Base-by-base conservation (phyloP, 306 rosid genomes). In the Purshia tridentata region DNA sequence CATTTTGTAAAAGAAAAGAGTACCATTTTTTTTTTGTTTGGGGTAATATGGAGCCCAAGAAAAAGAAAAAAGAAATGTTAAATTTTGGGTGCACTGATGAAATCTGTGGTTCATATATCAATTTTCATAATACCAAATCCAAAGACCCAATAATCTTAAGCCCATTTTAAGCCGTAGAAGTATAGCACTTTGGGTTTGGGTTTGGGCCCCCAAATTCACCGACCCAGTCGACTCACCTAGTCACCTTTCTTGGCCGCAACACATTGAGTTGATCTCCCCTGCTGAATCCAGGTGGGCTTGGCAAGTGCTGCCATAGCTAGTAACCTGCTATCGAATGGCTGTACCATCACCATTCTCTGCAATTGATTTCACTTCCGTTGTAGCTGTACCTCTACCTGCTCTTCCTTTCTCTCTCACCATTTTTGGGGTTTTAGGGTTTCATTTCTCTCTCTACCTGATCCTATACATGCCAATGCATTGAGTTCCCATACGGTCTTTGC, bases 381-480 rank as follows among this genome's bases (percentile, higher is more conserved):
- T 39, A 3, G 44, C 19, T 59, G 6, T 39, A 29, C 18, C 19
- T 35, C 6, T 29, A 6, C 20, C 65, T 4, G 44, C 6, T 59
- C 11, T 14, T 59, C 65, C 12, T 18, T 35, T 15, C 19, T 37
- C 65, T 16, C 18, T 35, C 18, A 13, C 45, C 65, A 2, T 59
- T 35, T 6, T 7, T 35, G 5, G 65, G 65, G 19, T 14, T 13
- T 7, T 29, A 59, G 20, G 4, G 11, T 13, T 39, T 16, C 3
- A 4, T 59, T 44, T 55, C 42, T 44, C 63, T 5, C 41, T 46
- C 68, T 65, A 1, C 54, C 44, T 37, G 65, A 60, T 61, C 9
- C 57, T 62, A 9, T 39, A 22, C 56, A 67, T 66, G 76, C 62
- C 64, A 16, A 59, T 19, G 69, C 72, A 55, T 48, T 71, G 62